These are phyloP conservation scores for Trebouxiophyceae sp. DNA, from an alignment of 163 green algal genomes.

Conservation along the genomic window DNA sequence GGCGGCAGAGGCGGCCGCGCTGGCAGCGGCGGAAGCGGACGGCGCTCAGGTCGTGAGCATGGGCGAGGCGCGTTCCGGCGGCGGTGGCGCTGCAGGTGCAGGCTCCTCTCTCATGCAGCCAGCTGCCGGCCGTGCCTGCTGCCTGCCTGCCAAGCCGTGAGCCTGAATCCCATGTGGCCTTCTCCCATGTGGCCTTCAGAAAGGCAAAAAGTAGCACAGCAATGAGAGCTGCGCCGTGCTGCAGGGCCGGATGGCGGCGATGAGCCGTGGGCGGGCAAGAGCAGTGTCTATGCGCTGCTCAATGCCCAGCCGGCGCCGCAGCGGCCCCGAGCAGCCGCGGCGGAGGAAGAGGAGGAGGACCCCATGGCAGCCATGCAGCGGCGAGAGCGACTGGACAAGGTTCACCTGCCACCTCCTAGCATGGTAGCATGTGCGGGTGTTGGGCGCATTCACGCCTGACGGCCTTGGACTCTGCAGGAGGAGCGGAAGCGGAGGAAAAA, in stretches of 20 bases:
- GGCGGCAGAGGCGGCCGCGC: background rate
- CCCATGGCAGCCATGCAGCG: background rate
- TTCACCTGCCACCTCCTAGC: background rate
- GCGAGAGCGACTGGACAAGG: background rate
- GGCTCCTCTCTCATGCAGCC: background rate
- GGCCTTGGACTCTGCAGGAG: too few relatives aligned
- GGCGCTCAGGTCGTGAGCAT: background rate
- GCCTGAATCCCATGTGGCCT: background rate
- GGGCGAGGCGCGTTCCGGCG: background rate
- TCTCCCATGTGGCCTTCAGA: too few relatives aligned
- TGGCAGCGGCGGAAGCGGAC: background rate
- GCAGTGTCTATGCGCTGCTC: conserved; percentile 5
- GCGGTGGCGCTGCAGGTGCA: background rate
- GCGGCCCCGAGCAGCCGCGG: background rate
- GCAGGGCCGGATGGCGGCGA: too few relatives aligned
- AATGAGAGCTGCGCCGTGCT: too few relatives aligned
- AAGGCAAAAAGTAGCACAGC: too few relatives aligned
- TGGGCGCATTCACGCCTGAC: too few relatives aligned
- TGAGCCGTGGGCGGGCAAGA: conserved; percentile 2
- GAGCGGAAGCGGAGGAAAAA: background rate
- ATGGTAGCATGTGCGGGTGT: background rate
- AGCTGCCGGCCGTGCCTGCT: background rate
- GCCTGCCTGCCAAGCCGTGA: background rate
- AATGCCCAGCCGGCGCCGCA: background rate
- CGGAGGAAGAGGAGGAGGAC: background rate